Percentiles rank a stretch among this genome's conserved stretches.
These are phyloP conservation scores for Zoysia japonica DNA, from an alignment of 176 grass and related monocot genomes.

Conservation along the genomic window DNA sequence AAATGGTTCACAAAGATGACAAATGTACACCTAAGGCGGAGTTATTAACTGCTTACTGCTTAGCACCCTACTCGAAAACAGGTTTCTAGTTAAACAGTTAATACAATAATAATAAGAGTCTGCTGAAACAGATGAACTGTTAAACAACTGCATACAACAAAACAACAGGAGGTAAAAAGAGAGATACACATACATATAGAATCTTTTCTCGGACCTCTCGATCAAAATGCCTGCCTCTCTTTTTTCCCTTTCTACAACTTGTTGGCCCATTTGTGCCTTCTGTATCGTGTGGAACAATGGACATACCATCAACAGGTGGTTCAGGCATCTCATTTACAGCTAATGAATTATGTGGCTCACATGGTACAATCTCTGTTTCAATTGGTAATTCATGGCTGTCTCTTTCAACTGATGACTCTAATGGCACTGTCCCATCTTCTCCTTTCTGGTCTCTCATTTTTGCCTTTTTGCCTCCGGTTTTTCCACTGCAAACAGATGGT, in stretches of 20 bases:
- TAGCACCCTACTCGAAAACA: slow-evolving; percentile 10
- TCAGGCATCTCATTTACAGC: slow-evolving; percentile 21
- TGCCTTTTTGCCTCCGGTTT: slow-evolving; percentile 29
- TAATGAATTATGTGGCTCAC: slow-evolving; percentile 34
- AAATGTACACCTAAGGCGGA: background rate
- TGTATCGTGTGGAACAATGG: slow-evolving; percentile 45
- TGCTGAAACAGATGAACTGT: background rate
- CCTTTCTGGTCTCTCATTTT: slow-evolving; percentile 47
- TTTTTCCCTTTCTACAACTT: slow-evolving; percentile 53
- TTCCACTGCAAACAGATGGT: slow-evolving; percentile 20
- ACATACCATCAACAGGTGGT: slow-evolving; percentile 38
- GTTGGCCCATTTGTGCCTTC: slow-evolving; percentile 32
- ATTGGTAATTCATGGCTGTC: slow-evolving; percentile 19
- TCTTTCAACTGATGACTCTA: slow-evolving; percentile 34
- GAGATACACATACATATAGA: slow-evolving; percentile 56
- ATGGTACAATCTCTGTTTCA: slow-evolving; percentile 18
- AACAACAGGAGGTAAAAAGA: slow-evolving; percentile 13
- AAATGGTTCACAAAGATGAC: slow-evolving; percentile 5
- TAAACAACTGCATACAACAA: slow-evolving; percentile 22
- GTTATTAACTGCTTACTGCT: background rate
- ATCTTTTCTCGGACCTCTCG: slow-evolving; percentile 77
- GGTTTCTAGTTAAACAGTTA: background rate
- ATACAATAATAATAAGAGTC: slow-evolving; percentile 20
- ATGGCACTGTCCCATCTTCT: slow-evolving; percentile 9
- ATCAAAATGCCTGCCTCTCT: slow-evolving; percentile 93